A percentile compares a stretch with the other conserved stretches of the same genome.
Conservation (phyloP, 2,329 filamentous ascomycete genomes). For the Hypocreales sp. region DNA sequence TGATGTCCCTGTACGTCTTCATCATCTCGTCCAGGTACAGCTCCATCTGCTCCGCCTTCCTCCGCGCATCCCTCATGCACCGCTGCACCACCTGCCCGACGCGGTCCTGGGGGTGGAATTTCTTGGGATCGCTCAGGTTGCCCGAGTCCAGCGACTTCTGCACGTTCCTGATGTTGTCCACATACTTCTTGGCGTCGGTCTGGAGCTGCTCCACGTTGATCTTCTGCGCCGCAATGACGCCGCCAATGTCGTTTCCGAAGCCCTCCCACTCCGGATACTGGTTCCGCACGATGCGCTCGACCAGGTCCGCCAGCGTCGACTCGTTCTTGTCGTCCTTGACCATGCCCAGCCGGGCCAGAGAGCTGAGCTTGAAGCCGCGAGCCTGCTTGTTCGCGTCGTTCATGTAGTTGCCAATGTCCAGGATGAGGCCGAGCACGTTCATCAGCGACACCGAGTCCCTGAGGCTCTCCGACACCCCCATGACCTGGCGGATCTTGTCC, state of each 20-base stretch:
- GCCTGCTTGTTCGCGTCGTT: constrained; percentile 99
- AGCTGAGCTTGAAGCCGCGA: constrained; percentile 93
- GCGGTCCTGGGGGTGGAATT: constrained; percentile 94
- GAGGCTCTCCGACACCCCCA: constrained; percentile 73
- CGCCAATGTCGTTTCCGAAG: constrained; percentile 71
- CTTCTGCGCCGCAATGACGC: constrained; percentile 69
- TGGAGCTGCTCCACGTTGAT: constrained; percentile 90
- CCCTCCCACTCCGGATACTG: constrained; percentile 93
- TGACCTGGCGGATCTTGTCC: constrained; percentile 71
- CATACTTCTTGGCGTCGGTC: constrained; percentile 77
- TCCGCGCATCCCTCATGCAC: constrained; percentile 88
- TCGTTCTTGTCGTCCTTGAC: constrained; percentile 99
- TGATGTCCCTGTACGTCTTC: constrained; percentile 83
- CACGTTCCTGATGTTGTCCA: constrained; percentile 87
- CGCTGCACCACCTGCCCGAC: constrained; percentile 84
- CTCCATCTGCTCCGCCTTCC: constrained; percentile 92
- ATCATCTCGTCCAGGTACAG: constrained; percentile 89
- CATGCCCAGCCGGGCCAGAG: constrained; percentile 83
- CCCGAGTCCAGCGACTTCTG: constrained; percentile 85
- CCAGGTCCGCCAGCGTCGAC: constrained; percentile 85
- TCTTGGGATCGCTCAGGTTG: constrained; percentile 90
- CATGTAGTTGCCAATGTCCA: constrained; percentile 99
- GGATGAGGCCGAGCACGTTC: constrained; percentile 88
- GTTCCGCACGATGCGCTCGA: constrained; percentile 89
- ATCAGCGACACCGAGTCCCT: constrained; percentile 86